These are phyloP conservation scores for Boeremia exigua DNA, from an alignment of 2,329 filamentous ascomycete species.

Conservation along the genomic window DNA sequence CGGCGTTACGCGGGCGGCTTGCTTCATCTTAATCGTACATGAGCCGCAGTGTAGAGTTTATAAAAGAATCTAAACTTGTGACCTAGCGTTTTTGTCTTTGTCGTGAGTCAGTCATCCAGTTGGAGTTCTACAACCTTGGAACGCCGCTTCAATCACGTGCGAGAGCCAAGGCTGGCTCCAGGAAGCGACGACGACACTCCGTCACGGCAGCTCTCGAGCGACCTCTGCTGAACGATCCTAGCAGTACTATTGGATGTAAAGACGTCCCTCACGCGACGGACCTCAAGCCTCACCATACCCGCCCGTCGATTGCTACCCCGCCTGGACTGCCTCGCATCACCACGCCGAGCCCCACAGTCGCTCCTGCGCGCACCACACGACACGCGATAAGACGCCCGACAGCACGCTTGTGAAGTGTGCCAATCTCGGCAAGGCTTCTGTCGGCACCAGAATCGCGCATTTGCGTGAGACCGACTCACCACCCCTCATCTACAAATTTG, in stretches of 20 bases:
- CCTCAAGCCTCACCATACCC: conserved; percentile 1
- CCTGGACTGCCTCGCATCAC: conserved; percentile 13
- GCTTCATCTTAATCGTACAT: conserved; percentile 1
- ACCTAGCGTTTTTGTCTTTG: no score
- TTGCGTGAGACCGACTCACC: conserved; percentile 11
- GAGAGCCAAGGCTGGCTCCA: conserved; percentile 10
- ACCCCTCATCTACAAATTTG: conserved; percentile 40
- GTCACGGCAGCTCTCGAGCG: not conserved
- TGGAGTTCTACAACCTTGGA: no score
- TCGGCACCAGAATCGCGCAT: conserved; percentile 2
- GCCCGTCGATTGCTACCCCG: conserved; percentile 13
- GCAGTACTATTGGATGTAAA: not conserved
- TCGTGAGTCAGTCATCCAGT: not conserved
- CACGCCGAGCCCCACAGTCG: conserved; percentile 16
- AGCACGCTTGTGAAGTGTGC: not conserved
- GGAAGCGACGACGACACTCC: conserved; percentile 14
- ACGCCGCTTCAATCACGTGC: conserved; percentile 8
- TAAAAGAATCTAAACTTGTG: not conserved
- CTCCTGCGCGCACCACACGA: conserved; percentile 11
- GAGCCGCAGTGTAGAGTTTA: conserved; percentile 9
- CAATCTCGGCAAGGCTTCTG: not conserved
- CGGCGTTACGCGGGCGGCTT: conserved; percentile 5
- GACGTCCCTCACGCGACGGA: not conserved
- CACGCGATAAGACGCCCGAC: conserved; percentile 12
- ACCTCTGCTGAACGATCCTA: not conserved